Base-by-base conservation (phyloP, 176 grass and related monocot species). In the Zizania latifolia region DNA sequence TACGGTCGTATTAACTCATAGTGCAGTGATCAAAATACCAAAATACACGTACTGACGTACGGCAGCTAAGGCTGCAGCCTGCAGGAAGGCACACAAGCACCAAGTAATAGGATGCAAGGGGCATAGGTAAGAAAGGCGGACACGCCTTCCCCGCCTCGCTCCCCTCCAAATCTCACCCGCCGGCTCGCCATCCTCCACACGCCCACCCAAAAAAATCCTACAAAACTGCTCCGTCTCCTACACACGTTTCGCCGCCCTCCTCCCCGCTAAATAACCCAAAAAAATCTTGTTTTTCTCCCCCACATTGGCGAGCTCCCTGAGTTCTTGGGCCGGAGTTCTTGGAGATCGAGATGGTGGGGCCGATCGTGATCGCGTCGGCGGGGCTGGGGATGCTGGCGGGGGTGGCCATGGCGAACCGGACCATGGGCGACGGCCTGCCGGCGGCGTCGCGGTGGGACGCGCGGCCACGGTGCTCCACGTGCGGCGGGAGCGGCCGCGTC, bases 341-440 rank as follows among this genome's bases (percentile, higher is more conserved):
- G n/a, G 70, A 5, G 32, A 14, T 11, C 0, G 12, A 16, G 38
- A 83, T 75, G 79, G 92, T 98, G 67, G 89, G 84, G 22, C 88
- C 91, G 57, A 16, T 77, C 12, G 89, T 78, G 54, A 77, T 94
- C 39, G 91, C 82, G 23, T 94, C 94, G 31, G 94, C 94, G 22
- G 94, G 94, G 15, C 84, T 93, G 35, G 90, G 94, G 17, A 88
- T 98, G 43, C 79, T 98, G 43, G 94, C 94, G 10, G 90, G 94
- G 5, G 75, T 85, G 70, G 86, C 82, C 31, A 78, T 93, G 64
- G 94, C 84, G 14, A 98, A 86, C 77, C 78, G 74, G 75, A 74
- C 78, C 6, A 61, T 83, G 39, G 86, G 84, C 23, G 37, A 44
- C 40, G 74, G 80, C 16, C 50, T 74, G 74, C 74, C 75, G 10